Evolutionary conservation across 257 asterid genomes (phyloP).

Genomic region (Henckelia pumila): DNA sequence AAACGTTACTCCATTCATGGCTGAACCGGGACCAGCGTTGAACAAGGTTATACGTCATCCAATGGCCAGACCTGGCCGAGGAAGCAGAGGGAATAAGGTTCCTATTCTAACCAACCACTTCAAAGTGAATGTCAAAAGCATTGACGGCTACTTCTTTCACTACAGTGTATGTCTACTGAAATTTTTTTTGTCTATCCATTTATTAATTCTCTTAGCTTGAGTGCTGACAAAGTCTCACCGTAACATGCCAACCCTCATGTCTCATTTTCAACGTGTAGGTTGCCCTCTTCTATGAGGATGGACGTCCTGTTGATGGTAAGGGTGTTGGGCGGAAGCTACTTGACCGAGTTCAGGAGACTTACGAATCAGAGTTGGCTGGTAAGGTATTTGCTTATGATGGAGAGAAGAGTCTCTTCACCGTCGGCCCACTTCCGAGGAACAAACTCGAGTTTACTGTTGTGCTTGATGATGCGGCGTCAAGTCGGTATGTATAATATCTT

Average conservation of each 20-base stretch:
- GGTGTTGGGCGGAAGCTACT: constrained; percentile 88
- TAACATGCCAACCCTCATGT: too few relatives aligned
- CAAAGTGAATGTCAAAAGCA: constrained; percentile 61
- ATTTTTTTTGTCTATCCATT: not conserved
- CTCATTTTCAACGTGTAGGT: constrained; percentile 41
- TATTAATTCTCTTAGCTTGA: not conserved
- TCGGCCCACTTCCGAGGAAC: constrained; percentile 81
- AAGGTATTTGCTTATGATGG: constrained; percentile 44
- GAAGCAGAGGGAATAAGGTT: constrained; percentile 67
- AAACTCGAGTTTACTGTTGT: constrained; percentile 29
- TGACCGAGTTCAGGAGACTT: constrained; percentile 75
- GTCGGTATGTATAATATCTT: constrained; percentile 39
- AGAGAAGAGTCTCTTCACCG: constrained; percentile 82
- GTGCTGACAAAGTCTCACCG: not conserved
- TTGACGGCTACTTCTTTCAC: constrained; percentile 77
- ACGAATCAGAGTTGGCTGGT: constrained; percentile 69
- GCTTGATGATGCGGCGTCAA: constrained; percentile 73
- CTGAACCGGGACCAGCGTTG: constrained; percentile 39
- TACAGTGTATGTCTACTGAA: constrained; percentile 62
- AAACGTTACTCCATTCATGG: constrained; percentile 55
- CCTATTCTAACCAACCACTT: constrained; percentile 84
- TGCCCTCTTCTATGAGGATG: constrained; percentile 88
- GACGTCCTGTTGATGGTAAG: constrained; percentile 88
- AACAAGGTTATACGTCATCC: constrained; percentile 61
- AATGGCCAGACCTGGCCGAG: constrained; percentile 78